phyloP scores from a whole-genome alignment of 306 rosid genomes.

The Ceratonia siliqua region DNA sequence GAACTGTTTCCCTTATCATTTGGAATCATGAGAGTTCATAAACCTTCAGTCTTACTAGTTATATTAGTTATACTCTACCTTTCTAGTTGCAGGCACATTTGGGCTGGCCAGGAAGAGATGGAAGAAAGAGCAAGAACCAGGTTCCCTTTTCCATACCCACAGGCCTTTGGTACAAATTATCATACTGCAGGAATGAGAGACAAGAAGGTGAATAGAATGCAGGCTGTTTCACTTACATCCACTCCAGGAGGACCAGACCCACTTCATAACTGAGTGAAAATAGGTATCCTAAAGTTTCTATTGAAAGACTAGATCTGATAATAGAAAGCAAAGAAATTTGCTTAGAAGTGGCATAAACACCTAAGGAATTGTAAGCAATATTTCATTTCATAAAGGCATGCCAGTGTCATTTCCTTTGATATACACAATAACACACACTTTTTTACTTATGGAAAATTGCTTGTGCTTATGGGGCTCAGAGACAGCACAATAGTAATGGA shows the following conservation, averaged over 20 bases:
- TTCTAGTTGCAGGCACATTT: slow-evolving; percentile 26
- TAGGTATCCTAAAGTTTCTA: slow-evolving; percentile 15
- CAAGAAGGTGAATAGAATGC: neutral
- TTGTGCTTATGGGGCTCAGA: slow-evolving; percentile 1
- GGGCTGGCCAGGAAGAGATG: neutral
- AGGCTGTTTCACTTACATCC: slow-evolving; percentile 26
- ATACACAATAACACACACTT: neutral
- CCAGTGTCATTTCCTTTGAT: slow-evolving; percentile 1
- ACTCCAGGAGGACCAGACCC: slow-evolving; percentile 46
- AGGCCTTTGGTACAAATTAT: neutral
- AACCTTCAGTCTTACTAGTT: neutral
- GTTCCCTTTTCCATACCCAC: slow-evolving; percentile 15
- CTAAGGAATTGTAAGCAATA: neutral
- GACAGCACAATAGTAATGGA: slow-evolving; percentile 1
- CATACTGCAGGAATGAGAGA: neutral
- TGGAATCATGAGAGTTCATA: slow-evolving; percentile 51
- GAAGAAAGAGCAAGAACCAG: neutral
- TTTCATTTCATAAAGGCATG: slow-evolving; percentile 15
- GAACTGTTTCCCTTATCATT: neutral
- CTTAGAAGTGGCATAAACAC: neutral
- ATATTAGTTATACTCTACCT: slow-evolving; percentile 10
- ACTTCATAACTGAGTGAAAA: slow-evolving; percentile 44
- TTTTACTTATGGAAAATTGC: slow-evolving; percentile 2
- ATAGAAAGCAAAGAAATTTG: slow-evolving; percentile 12
- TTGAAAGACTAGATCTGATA: slow-evolving; percentile 31